phyloP scores from a whole-genome alignment of 1,284 basidiomycete genomes.

The Sutorius eximius region DNA sequence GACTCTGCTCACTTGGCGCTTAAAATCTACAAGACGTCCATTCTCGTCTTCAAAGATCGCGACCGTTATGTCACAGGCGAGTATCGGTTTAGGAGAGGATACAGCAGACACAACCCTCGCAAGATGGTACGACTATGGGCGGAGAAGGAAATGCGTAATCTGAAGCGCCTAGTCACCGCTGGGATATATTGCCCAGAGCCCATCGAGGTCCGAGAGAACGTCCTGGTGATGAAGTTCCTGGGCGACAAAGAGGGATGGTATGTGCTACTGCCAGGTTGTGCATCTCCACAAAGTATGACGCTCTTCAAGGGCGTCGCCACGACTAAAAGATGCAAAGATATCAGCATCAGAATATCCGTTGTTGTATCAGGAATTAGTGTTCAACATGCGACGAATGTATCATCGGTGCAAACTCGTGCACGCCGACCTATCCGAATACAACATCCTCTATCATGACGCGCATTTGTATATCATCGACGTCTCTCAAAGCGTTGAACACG shows the following conservation, averaged over 20 bases:
- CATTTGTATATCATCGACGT: slow-evolving; percentile 98
- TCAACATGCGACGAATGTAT: slow-evolving; percentile 83
- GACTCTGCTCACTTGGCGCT: slow-evolving; percentile 73
- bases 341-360: slow-evolving; percentile 51
- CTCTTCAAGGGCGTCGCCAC: slow-evolving; percentile 75
- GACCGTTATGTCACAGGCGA: slow-evolving; percentile 94
- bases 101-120: slow-evolving; percentile 89
- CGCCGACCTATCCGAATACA: slow-evolving; percentile 98
- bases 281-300: slow-evolving; percentile 7
- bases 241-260: slow-evolving; percentile 83
- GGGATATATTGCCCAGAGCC: slow-evolving; percentile 88
- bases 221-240: slow-evolving; percentile 94
- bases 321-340: slow-evolving; percentile 85
- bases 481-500: slow-evolving; percentile 97
- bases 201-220: slow-evolving; percentile 93
- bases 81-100: slow-evolving; percentile 91
- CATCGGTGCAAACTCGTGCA: slow-evolving; percentile 93
- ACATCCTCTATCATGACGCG: slow-evolving; percentile 82
- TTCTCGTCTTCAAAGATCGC: slow-evolving; percentile 95
- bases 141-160: slow-evolving; percentile 97
- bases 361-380: slow-evolving; percentile 82
- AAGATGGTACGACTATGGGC: slow-evolving; percentile 99
- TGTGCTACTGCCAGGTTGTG: slow-evolving; percentile 27
- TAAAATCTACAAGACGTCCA: slow-evolving; percentile 99
- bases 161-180: slow-evolving; percentile 80